Conservation (phyloP, 306 rosid species). For the Rubus parviflorus region DNA sequence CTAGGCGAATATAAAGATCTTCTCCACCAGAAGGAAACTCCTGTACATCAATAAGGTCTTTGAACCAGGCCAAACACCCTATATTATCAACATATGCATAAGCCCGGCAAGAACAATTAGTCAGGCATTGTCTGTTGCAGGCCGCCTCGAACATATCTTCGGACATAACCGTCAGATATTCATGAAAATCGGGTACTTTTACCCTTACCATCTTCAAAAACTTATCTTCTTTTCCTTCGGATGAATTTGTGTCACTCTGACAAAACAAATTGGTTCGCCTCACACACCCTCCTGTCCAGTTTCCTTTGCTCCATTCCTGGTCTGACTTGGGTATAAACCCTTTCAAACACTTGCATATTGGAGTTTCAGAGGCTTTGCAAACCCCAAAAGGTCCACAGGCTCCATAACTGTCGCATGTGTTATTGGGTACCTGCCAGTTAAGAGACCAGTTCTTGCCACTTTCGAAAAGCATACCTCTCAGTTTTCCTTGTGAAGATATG, state of each 20-base stretch:
- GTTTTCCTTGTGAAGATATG: conserved; percentile 33
- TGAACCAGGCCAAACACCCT: conserved; percentile 25
- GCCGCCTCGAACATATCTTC: not conserved
- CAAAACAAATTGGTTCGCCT: conserved; percentile 10
- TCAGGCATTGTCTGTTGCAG: conserved; percentile 21
- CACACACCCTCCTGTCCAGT: conserved; percentile 13
- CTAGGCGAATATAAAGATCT: conserved; percentile 20
- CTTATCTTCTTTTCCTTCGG: conserved; percentile 1
- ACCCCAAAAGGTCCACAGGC: conserved; percentile 9
- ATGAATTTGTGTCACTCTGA: not conserved
- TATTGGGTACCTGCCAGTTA: not conserved
- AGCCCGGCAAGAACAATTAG: conserved; percentile 32
- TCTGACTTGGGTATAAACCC: conserved; percentile 15
- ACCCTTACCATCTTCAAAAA: conserved; percentile 3
- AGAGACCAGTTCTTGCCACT: not conserved
- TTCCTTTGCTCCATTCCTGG: conserved; percentile 17
- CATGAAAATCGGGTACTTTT: conserved; percentile 22
- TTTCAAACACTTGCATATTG: conserved; percentile 15
- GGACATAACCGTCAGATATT: not conserved
- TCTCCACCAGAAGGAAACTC: not conserved
- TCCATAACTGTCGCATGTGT: too few species aligned
- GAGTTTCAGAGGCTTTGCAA: conserved; percentile 9
- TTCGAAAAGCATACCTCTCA: not conserved
- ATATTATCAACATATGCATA: conserved; percentile 17
- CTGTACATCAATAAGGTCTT: too few species aligned